Conservation (phyloP, 495 filamentous ascomycete species). For the Neurospora terricola region DNA sequence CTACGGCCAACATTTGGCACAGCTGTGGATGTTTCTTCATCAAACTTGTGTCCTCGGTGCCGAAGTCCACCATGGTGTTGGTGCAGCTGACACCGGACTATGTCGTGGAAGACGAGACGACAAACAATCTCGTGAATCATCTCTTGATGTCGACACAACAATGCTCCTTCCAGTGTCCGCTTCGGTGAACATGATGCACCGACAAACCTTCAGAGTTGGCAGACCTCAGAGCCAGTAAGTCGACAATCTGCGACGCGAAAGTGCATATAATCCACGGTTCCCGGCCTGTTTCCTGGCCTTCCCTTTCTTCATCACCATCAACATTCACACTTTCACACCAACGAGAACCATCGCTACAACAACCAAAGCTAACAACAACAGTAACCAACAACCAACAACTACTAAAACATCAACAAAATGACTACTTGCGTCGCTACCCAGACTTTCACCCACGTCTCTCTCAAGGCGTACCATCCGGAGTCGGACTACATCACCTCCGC, state of each 20-base stretch:
- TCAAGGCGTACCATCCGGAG: not conserved
- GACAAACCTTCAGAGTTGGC: not conserved
- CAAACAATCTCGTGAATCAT: not conserved
- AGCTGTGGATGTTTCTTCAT: not conserved
- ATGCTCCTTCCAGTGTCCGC: not conserved
- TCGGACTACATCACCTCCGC: not conserved
- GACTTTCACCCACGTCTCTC: not conserved
- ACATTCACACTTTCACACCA: not conserved
- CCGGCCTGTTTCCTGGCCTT: not conserved
- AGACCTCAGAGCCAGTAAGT: fast-evolving
- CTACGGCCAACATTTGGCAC: not conserved
- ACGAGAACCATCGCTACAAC: not conserved
- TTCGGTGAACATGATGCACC: not conserved
- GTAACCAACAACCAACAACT: not conserved
- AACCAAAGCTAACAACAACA: not conserved
- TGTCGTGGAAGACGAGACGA: not conserved
- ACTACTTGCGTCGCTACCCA: not conserved
- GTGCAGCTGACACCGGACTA: not conserved
- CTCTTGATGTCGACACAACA: not conserved
- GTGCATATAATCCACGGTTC: not conserved
- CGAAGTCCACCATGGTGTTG: not conserved
- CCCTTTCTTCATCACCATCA: not conserved
- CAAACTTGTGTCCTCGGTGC: not conserved
- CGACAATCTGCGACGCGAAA: not conserved
- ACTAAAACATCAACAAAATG: not conserved